Percentiles rank a stretch among this genome's conserved stretches.
Conservation (phyloP, 2,329 filamentous ascomycete species). For the Paecilomyces formosus region DNA sequence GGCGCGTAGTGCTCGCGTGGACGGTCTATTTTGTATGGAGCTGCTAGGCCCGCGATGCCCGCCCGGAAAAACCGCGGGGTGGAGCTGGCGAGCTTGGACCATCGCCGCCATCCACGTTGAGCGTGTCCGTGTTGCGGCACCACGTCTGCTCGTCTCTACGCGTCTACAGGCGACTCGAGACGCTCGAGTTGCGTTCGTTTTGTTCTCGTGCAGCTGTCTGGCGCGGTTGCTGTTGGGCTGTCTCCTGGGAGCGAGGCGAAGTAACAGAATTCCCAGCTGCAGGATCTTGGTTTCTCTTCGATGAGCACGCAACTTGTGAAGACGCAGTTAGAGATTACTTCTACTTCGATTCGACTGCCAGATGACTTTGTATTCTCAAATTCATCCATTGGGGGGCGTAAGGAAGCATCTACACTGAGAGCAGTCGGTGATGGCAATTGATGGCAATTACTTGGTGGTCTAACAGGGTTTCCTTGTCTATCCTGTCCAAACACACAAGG, state of each 20-base stretch:
- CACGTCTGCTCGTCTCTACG: slow-evolving; percentile 1
- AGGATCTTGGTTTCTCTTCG: background rate
- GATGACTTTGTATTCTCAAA: background rate
- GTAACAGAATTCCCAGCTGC: background rate
- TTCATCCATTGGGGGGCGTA: background rate
- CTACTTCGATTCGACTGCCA: background rate
- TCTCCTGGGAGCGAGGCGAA: background rate
- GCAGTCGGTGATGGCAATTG: background rate
- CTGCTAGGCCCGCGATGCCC: slow-evolving; percentile 5
- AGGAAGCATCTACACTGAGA: background rate
- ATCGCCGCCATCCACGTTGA: slow-evolving; percentile 7
- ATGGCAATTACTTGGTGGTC: background rate
- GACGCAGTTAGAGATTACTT: background rate
- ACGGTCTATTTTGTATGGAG: slow-evolving; percentile 4
- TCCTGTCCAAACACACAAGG: background rate
- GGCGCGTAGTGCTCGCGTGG: slow-evolving; percentile 8
- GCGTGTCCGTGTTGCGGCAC: slow-evolving; percentile 4
- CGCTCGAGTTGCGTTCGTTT: background rate
- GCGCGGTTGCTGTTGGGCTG: background rate
- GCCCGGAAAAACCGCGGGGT: slow-evolving; percentile 6
- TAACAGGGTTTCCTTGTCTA: background rate
- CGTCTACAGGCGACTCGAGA: background rate
- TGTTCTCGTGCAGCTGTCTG: background rate
- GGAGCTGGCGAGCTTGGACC: slow-evolving; percentile 6
- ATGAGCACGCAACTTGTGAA: background rate